A percentile compares a stretch with the other conserved stretches of the same genome.
Evolutionary conservation across 106 monocot species (phyloP).

Genomic region (Triglochin maritima): DNA sequence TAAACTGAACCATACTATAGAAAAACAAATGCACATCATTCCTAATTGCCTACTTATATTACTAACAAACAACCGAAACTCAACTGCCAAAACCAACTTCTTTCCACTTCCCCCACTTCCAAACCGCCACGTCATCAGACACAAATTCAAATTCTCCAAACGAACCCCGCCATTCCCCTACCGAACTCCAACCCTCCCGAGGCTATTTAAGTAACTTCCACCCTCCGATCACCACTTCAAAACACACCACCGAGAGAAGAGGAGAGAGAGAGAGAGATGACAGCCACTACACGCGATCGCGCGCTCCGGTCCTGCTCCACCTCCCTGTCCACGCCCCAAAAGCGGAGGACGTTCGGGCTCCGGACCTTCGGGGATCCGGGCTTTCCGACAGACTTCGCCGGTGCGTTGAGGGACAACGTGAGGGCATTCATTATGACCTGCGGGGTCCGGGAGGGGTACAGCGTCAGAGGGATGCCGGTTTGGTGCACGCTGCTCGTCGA

Average conservation of each 20-base stretch:
- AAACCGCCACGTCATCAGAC: background rate
- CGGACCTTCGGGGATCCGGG: constrained; percentile 44
- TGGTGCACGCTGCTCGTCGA: constrained; percentile 79
- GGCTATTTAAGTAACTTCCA: background rate
- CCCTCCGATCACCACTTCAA: background rate
- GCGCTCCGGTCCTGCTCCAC: too few species aligned
- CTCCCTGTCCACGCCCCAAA: background rate
- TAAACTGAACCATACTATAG: too few species aligned
- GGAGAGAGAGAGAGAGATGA: constrained; percentile 22
- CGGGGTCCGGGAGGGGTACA: constrained; percentile 31
- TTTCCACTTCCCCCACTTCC: constrained; percentile 16
- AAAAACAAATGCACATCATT: too few species aligned
- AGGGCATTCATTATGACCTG: constrained; percentile 46
- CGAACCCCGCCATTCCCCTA: background rate
- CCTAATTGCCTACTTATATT: too few species aligned
- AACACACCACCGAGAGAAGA: background rate
- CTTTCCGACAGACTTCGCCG: constrained; percentile 34
- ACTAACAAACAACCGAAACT: constrained; percentile 27
- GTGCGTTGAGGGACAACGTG: constrained; percentile 87
- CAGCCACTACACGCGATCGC: background rate
- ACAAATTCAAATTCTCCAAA: background rate
- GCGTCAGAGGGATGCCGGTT: constrained; percentile 37
- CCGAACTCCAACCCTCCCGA: background rate
- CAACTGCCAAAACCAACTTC: background rate
- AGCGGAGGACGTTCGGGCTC: constrained; percentile 34